A percentile compares a stretch with the other conserved stretches of the same genome.
Evolutionary conservation across 2,329 filamentous ascomycete genomes (phyloP).

Genomic region (Macrophomina pseudophaseolina): DNA sequence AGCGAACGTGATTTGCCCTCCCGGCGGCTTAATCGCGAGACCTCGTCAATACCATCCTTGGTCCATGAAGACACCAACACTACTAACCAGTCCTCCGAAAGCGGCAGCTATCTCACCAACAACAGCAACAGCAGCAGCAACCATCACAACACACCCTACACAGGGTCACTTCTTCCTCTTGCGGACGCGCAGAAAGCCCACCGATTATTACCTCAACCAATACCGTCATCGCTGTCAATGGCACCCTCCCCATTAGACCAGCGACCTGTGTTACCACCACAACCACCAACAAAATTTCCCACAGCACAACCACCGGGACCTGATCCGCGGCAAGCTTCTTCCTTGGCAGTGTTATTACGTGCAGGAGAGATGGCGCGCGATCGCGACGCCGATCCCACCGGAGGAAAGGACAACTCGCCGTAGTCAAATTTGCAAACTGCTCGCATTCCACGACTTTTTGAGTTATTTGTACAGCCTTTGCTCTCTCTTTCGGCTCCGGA

Average conservation of each 20-base stretch:
- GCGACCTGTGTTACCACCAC: conserved; percentile 28
- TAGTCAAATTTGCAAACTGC: not conserved
- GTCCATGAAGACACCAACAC: conserved; percentile 40
- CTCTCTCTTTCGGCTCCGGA: conserved; percentile 6
- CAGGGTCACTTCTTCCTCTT: conserved; percentile 31
- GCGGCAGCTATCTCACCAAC: conserved; percentile 33
- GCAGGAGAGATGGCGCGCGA: conserved; percentile 45
- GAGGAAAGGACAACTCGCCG: conserved; percentile 6
- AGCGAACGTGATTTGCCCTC: conserved; percentile 36
- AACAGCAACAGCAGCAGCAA: conserved; percentile 29
- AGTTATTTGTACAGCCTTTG: conserved; percentile 1
- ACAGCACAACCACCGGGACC: not conserved
- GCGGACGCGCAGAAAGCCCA: conserved; percentile 41
- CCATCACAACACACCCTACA: conserved; percentile 27
- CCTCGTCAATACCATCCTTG: conserved; percentile 39
- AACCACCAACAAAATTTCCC: conserved; percentile 23
- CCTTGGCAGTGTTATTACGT: conserved; percentile 44
- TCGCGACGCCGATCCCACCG: conserved; percentile 38
- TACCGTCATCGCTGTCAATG: conserved; percentile 39
- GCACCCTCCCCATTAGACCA: conserved; percentile 40
- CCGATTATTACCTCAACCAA: conserved; percentile 43
- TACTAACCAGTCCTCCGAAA: conserved; percentile 44
- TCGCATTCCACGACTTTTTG: not conserved
- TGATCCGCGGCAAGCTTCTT: conserved; percentile 41
- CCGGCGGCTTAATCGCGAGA: conserved; percentile 39